A percentile compares a stretch with the other conserved stretches of the same genome.
These are phyloP conservation scores for Fusarium circinatum DNA, from an alignment of 2,329 filamentous ascomycete species.

Conservation along the genomic window DNA sequence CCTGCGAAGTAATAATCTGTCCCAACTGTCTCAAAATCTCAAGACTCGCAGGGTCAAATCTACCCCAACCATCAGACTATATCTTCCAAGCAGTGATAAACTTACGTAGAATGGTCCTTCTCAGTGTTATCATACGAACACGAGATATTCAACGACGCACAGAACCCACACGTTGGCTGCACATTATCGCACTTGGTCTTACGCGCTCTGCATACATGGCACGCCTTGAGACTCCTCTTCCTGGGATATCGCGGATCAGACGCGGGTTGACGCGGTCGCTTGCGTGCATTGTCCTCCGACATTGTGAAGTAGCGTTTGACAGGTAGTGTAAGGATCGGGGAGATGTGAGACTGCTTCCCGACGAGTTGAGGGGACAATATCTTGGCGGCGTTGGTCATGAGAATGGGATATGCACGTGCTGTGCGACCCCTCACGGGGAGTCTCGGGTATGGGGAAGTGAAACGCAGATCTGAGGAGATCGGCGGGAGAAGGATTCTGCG, in stretches of 20 bases:
- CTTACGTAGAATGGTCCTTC: constrained; percentile 44
- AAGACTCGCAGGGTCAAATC: constrained; percentile 51
- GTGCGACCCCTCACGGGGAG: constrained; percentile 30
- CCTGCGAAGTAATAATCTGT: constrained; percentile 36
- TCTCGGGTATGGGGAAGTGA: constrained; percentile 16
- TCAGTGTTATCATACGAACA: constrained; percentile 47
- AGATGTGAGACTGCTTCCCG: constrained; percentile 23
- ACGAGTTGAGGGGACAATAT: background rate
- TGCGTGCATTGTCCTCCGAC: constrained; percentile 11
- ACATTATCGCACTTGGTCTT: constrained; percentile 54
- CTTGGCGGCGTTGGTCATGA: constrained; percentile 16
- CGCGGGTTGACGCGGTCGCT: constrained; percentile 23
- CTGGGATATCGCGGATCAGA: constrained; percentile 42
- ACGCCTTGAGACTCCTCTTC: constrained; percentile 50
- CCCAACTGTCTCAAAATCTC: constrained; percentile 46
- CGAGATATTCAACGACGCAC: constrained; percentile 45
- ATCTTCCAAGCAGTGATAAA: background rate
- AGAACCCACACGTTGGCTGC: constrained; percentile 51
- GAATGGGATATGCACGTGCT: background rate
- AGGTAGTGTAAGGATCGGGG: constrained; percentile 21
- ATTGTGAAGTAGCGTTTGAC: background rate
- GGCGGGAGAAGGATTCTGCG: background rate
- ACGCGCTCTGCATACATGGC: constrained; percentile 49
- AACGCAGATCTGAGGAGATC: background rate
- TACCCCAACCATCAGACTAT: constrained; percentile 1